These are phyloP conservation scores for Rhodotorula sphaerocarpa DNA, from an alignment of 768 basidiomycete species.

Conservation along the genomic window DNA sequence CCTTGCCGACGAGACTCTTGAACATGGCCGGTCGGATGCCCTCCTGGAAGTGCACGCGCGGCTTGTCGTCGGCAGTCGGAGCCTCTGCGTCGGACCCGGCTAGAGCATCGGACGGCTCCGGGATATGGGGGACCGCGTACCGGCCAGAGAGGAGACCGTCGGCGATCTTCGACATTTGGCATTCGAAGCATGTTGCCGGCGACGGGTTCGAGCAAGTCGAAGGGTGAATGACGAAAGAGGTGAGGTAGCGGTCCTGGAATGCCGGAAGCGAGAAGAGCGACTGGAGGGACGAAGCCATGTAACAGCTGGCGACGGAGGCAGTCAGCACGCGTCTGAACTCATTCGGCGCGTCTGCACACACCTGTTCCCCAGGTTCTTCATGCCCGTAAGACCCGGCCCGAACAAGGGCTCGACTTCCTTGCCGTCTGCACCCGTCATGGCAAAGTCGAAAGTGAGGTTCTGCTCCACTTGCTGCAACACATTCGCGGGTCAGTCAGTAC, in stretches of 20 bases:
- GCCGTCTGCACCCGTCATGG: constrained; percentile 75
- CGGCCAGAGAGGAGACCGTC: constrained; percentile 89
- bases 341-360: constrained; percentile 34
- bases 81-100: constrained; percentile 26
- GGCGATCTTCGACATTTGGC: constrained; percentile 84
- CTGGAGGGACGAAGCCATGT: constrained; percentile 92
- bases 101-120: constrained; percentile 12
- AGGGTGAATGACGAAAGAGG: constrained; percentile 52
- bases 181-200: constrained; percentile 82
- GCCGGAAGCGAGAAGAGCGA: constrained; percentile 68
- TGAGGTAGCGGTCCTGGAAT: constrained; percentile 66
- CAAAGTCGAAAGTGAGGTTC: constrained; percentile 89
- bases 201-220: constrained; percentile 56
- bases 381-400: constrained; percentile 79
- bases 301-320: constrained; percentile 60
- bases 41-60: constrained; percentile 62
- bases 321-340: background rate
- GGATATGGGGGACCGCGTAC: constrained; percentile 58
- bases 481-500: background rate
- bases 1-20: constrained; percentile 82
- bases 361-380: constrained; percentile 89
- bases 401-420: constrained; percentile 78
- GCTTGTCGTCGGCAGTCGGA: constrained; percentile 20
- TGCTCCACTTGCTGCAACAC: constrained; percentile 78
- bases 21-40: constrained; percentile 75